Conservation (phyloP, 2,329 filamentous ascomycete genomes). For the Ceratocystis variospora region DNA sequence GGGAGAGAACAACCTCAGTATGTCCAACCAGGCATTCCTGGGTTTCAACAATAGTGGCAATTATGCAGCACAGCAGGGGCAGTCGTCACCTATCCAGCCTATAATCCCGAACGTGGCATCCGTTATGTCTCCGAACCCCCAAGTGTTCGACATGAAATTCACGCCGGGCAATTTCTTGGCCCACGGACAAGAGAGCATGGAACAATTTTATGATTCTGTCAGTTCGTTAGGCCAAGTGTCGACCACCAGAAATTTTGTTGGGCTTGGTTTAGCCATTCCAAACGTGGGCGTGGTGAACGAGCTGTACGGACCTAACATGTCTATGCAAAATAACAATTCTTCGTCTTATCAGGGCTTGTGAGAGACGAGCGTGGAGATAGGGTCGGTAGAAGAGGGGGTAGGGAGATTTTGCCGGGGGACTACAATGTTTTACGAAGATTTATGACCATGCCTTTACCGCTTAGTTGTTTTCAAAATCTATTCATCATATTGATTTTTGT, state of each 20-base stretch:
- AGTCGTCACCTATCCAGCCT: conserved; percentile 10
- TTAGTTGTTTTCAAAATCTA: not conserved
- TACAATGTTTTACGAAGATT: not conserved
- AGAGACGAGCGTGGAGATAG: not conserved
- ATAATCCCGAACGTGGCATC: not conserved
- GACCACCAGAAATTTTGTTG: not conserved
- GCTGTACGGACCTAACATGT: not conserved
- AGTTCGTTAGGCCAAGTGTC: not conserved
- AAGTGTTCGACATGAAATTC: not conserved
- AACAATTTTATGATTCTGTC: not conserved
- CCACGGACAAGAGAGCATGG: not conserved
- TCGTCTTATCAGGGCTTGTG: conserved; percentile 6
- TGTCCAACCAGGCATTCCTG: not conserved
- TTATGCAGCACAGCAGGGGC: not conserved
- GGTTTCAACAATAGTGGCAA: not conserved
- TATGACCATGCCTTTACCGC: not conserved
- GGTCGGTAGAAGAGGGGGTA: not conserved
- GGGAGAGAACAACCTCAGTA: not conserved
- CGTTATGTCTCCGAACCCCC: not conserved
- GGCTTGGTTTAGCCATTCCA: not conserved
- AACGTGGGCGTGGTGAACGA: not conserved
- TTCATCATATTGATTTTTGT: not conserved
- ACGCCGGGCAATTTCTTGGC: not conserved
- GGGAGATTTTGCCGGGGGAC: not conserved
- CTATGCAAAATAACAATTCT: not conserved